Evolutionary conservation across 2,329 filamentous ascomycete species (phyloP), one percentile per base, ranked within the genome.

Genomic region (Phialemonium atrogriseum): DNA sequence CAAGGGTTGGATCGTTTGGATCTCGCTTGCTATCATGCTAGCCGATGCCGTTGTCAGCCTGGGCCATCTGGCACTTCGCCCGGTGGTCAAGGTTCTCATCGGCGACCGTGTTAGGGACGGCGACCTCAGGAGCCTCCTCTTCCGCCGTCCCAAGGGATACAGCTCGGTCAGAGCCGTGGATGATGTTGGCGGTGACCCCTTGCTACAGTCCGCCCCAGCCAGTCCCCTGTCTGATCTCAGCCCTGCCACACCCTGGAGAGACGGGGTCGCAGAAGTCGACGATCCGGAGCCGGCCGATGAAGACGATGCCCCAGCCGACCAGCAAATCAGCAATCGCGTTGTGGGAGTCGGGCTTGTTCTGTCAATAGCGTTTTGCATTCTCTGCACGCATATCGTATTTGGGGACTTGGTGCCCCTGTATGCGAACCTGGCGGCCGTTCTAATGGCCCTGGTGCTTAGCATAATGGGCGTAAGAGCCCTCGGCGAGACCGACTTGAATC

Each of bases 1-100:
- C 53, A 95, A 96, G 59, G 91, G 89, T 23, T 98, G 91, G 91
- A 96, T 98, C 38, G 85, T 98, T 0, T 98, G 91, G 91, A 70
- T 94, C 3, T 94, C 86, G 20, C 64, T 98, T 18, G 85, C 91
- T 4, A 95, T 98, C 43, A 98, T 98, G 91, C 69, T 98, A 16
- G 84, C 85, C 14, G 91, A 98, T 56, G 86, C 89, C 1, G 69
- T 98, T 4, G 73, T 96, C 40, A 95, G 84, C 47, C 72, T 98
- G 8, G 77, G 82, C 2, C 87, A 88, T 66, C 70, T 95, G 24
- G 64, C 83, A 1, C 42, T 83, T 3, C 73, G 74, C 4, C 49
- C 51, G 2, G 26, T 20, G 12, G 27, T 28, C 13, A 29, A 24
- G n/a, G 34, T 13, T 18, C 21, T 23, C 20, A 17, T 24, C 4